A percentile compares a stretch with the other conserved stretches of the same genome.
Conservation (phyloP, 768 basidiomycete genomes). For the Boletus rex-veris region DNA sequence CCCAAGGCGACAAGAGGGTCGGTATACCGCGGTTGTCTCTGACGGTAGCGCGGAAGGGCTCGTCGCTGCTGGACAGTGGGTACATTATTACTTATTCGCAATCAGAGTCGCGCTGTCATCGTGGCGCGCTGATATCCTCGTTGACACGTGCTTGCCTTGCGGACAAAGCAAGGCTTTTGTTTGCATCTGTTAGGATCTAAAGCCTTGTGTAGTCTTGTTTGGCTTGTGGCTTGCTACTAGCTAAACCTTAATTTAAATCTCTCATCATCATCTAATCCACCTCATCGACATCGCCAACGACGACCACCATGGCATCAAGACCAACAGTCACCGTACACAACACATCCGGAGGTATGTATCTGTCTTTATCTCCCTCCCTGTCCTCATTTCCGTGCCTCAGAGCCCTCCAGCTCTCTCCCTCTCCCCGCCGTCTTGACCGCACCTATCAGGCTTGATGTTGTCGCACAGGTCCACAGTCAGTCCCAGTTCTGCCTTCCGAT, state of each 20-base stretch:
- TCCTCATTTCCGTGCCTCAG: constrained; percentile 34
- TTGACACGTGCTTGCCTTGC: constrained; percentile 28
- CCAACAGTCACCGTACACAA: constrained; percentile 87
- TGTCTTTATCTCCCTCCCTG: neutral
- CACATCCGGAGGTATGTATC: constrained; percentile 61
- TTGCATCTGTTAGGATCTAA: constrained; percentile 24
- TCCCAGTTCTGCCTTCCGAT: constrained; percentile 20
- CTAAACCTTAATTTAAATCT: constrained; percentile 22
- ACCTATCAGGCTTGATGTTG: constrained; percentile 97
- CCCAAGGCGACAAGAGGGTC: constrained; percentile 37
- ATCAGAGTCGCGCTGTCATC: neutral
- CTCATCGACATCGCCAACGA: constrained; percentile 36
- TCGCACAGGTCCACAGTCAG: constrained; percentile 98
- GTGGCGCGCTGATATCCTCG: constrained; percentile 27
- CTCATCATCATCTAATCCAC: constrained; percentile 4
- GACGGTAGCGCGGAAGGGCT: constrained; percentile 26
- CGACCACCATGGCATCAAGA: constrained; percentile 75
- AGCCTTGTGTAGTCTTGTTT: constrained; percentile 19
- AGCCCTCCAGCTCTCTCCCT: constrained; percentile 84
- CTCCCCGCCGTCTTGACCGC: constrained; percentile 96
- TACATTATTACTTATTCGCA: constrained; percentile 22
- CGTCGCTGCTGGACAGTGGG: constrained; percentile 32
- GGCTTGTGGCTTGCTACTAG: constrained; percentile 23
- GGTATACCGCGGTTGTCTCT: constrained; percentile 33
- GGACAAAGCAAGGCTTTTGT: constrained; percentile 29